A percentile compares a stretch with the other conserved stretches of the same genome.
Conservation (phyloP, 2,329 filamentous ascomycete species). For the Grosmannia clavigera region DNA sequence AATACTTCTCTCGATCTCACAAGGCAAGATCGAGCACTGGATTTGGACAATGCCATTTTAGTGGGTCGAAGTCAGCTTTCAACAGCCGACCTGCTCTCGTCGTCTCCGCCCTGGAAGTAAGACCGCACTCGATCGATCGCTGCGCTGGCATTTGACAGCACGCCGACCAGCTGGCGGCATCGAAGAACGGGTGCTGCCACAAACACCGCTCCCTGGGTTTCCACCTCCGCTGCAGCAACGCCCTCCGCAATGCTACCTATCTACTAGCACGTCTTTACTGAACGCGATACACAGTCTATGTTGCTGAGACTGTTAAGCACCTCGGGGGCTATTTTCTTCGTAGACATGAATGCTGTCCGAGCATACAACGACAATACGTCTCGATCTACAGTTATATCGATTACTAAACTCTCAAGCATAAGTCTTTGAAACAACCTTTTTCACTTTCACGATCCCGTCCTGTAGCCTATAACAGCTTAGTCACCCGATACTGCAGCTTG, state of each 20-base stretch:
- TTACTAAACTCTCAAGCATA: too few species aligned
- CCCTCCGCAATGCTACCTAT: constrained; percentile 56
- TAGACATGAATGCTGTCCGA: not conserved
- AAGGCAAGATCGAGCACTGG: too few species aligned
- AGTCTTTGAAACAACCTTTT: not conserved
- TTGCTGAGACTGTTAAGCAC: constrained; percentile 74
- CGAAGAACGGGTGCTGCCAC: constrained; percentile 64
- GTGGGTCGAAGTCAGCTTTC: too few species aligned
- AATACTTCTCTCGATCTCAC: too few species aligned
- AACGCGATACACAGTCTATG: constrained; percentile 68
- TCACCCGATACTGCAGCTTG: not conserved
- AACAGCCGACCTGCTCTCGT: constrained; percentile 46
- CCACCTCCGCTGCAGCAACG: constrained; percentile 52
- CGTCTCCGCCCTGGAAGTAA: constrained; percentile 60
- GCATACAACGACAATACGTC: not conserved
- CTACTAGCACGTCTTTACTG: constrained; percentile 42
- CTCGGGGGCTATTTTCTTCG: constrained; percentile 38
- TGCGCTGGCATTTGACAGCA: constrained; percentile 52
- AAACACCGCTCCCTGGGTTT: constrained; percentile 54
- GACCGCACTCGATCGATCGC: constrained; percentile 53
- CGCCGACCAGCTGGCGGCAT: constrained; percentile 58
- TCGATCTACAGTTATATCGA: not conserved
- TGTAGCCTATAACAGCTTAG: too few species aligned
- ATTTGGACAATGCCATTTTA: too few species aligned
- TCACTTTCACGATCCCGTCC: too few species aligned